Conservation (phyloP, 2,329 filamentous ascomycete species). For the Phialophora expanda region DNA sequence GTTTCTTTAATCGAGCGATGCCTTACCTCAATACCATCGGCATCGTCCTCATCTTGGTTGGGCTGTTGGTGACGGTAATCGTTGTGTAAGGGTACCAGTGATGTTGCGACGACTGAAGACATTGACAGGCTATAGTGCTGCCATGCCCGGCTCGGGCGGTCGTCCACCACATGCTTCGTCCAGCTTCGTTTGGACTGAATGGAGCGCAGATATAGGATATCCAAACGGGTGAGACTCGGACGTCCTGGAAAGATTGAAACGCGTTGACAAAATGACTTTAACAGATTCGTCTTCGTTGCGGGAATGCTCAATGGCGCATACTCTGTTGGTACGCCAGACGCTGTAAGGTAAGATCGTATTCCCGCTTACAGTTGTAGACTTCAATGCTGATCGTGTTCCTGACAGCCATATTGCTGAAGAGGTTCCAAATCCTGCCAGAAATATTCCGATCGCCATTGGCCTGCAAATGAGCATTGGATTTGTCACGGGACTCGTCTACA, state of each 20-base stretch:
- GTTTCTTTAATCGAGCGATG: constrained; percentile 54
- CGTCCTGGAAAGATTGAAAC: background rate
- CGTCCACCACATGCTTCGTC: constrained; percentile 51
- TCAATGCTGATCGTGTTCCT: background rate
- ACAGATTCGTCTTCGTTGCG: constrained; percentile 63
- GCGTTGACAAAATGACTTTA: constrained; percentile 60
- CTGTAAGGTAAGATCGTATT: constrained; percentile 55
- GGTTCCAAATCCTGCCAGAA: constrained; percentile 65
- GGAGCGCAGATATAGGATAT: constrained; percentile 56
- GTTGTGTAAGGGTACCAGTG: constrained; percentile 41
- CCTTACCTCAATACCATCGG: constrained; percentile 45
- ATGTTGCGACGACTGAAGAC: background rate
- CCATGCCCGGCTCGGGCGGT: constrained; percentile 29
- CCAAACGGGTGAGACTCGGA: constrained; percentile 61
- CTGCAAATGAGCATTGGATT: constrained; percentile 57
- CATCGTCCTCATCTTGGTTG: constrained; percentile 56
- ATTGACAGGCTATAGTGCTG: constrained; percentile 21
- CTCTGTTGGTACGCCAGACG: constrained; percentile 69
- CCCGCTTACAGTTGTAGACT: constrained; percentile 59
- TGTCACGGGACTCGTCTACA: constrained; percentile 54
- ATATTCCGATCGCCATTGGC: constrained; percentile 58
- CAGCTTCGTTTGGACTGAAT: constrained; percentile 61
- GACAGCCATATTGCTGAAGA: constrained; percentile 70
- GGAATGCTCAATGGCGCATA: constrained; percentile 74
- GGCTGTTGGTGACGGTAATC: constrained; percentile 55